A percentile compares a stretch with the other conserved stretches of the same genome.
Conservation (phyloP, 2,329 filamentous ascomycete genomes). For the Diaporthe sp. region DNA sequence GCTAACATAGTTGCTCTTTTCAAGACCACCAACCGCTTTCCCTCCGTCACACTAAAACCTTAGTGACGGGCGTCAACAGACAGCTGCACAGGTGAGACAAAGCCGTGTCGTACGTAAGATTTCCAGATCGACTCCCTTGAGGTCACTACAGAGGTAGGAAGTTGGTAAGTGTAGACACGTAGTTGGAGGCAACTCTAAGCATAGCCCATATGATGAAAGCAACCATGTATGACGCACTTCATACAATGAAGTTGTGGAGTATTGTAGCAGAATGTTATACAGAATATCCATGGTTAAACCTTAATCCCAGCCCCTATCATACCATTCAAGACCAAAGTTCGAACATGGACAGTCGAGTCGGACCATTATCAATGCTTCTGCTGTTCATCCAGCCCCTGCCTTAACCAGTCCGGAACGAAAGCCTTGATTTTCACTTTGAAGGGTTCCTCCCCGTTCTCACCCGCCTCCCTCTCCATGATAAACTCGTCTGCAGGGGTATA, state of each 20-base stretch:
- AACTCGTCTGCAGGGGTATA: slow-evolving; percentile 75
- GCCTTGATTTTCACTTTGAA: slow-evolving; percentile 76
- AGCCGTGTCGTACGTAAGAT: not conserved
- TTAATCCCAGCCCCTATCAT: not conserved
- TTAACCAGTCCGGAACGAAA: slow-evolving; percentile 85
- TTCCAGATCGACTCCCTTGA: not conserved
- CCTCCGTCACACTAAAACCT: not conserved
- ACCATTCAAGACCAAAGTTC: not conserved
- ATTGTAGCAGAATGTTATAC: not conserved
- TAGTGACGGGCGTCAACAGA: not conserved
- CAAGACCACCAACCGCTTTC: not conserved
- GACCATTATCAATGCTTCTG: slow-evolving; percentile 30
- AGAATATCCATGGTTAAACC: not conserved
- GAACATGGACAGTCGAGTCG: slow-evolving; percentile 27
- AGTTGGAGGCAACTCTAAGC: no score
- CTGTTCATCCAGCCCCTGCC: slow-evolving; percentile 54
- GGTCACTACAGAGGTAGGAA: not conserved
- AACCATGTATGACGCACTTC: not conserved
- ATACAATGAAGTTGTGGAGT: not conserved
- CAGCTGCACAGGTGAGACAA: slow-evolving; percentile 1
- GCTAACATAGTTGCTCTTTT: slow-evolving; percentile 2
- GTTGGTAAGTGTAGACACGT: not conserved
- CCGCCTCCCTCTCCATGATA: slow-evolving; percentile 61
- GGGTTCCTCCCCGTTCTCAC: slow-evolving; percentile 58
- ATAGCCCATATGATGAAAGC: not conserved